Evolutionary conservation across 257 asterid species (phyloP), one percentile per base, ranked within the genome.

Genomic region (Verbascum thapsus): DNA sequence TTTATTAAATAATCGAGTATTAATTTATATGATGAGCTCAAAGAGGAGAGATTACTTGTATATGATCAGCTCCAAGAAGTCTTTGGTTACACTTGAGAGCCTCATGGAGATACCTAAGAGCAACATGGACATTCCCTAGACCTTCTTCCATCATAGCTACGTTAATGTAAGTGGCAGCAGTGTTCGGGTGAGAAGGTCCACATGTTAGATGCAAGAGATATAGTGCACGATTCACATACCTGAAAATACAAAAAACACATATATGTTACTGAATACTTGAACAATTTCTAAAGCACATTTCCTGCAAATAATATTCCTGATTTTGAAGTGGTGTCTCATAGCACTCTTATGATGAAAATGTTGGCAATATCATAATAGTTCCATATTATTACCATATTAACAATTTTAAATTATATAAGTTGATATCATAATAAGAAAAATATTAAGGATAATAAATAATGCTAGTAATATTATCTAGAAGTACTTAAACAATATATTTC

Each of bases 131-230:
- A 71, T 86, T 86, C 23, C 95, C 95, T 61, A 86, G 63, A 54
- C 95, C 95, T 78, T 87, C 95, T 84, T 87, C 91, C 95, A 87
- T 87, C 95, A 87, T 87, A 68, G 95, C 95, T 2, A 87, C 89
- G 58, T 87, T 87, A 39, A 87, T 86, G 57, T 86, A 86, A 42
- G 91, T 83, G 64, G 95, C 95, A 62, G 95, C 91, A 13, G 95
- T 86, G 69, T 84, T 86, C 41, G 95, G 95, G 63, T 83, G 95
- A 69, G 95, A 84, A 41, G 88, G 91, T 18, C 95, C 95, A 47
- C 95, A 87, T 22, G 89, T 87, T 55, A 87, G 74, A 68, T 84
- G 91, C 83, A 87, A 73, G 52, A 87, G 95, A 76, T 84, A 84
- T 62, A 88, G 67, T 4, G 96, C 96, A 3, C 91, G 96, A 72